Base-by-base conservation (phyloP, 495 filamentous ascomycete genomes). In the Hypoxylon fragiforme region DNA sequence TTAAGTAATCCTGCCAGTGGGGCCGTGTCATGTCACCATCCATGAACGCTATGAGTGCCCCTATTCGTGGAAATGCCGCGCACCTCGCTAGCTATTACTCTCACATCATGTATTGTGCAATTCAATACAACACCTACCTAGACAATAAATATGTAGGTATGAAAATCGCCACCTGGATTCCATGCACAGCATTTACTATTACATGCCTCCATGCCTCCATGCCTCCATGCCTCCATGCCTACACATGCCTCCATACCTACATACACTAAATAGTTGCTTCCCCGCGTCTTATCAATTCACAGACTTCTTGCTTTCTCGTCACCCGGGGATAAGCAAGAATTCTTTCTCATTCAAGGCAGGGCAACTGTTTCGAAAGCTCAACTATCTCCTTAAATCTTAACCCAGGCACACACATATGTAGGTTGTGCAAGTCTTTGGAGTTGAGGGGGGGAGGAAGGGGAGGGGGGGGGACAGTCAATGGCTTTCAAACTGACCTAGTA, bases 401-500 rank as follows among this genome's bases (percentile, higher is more conserved):
- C 24, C 24, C 24, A 28, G 24, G 13, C 14, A 5, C 34, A 16
- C 14, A 4, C 14, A n/a, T 5, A 14, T 37, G 9, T 34, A 34
- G 13, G 31, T n/a, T n/a, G n/a, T n/a, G n/a, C n/a, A n/a, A n/a
- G 31, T 7, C 31, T 34, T n/a, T 3, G 9, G 12, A 7, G 31
- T 3, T 12, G 88, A 6, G 95, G 75, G 54, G 92, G 88, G 14
- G 92, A 74, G 5, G 81, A 86, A 63, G 89, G 85, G 2, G 89
- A 89, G 13, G 90, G 78, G 26, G 80, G 84, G 44, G 81, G 81
- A 40, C 77, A 73, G 57, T 95, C 91, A 28, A 89, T 88, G 30
- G 80, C 81, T 66, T n/a, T 91, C 88, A 77, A 95, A 92, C 70
- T 95, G 89, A 36, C 83, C 78, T 13, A 77, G 83, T 3, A 90